These are phyloP conservation scores for Fusarium irregulare DNA, from an alignment of 2,329 filamentous ascomycete species.

Conservation along the genomic window DNA sequence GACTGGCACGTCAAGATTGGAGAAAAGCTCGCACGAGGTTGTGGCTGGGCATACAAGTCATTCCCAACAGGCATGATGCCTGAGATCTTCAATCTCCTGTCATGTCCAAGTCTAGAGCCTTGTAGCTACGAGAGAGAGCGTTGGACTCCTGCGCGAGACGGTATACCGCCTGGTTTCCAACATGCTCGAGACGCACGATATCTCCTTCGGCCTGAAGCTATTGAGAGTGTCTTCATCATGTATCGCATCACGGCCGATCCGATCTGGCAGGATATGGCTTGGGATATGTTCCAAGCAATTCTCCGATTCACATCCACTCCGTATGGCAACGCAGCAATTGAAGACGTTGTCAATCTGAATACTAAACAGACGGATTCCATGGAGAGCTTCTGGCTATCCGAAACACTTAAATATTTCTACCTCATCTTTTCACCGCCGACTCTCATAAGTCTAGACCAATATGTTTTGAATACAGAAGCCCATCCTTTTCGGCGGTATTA, in stretches of 20 bases:
- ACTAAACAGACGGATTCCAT: conserved; percentile 66
- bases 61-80: conserved; percentile 70
- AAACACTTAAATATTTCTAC: conserved; percentile 82
- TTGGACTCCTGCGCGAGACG: conserved; percentile 43
- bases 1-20: conserved; percentile 60
- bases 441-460: conserved; percentile 75
- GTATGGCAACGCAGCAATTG: conserved; percentile 61
- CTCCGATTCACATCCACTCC: conserved; percentile 58
- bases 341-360: conserved; percentile 53
- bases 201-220: conserved; percentile 62
- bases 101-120: conserved; percentile 54
- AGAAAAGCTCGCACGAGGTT: conserved; percentile 63
- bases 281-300: conserved; percentile 64
- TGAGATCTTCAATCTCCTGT: conserved; percentile 61
- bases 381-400: conserved; percentile 79
- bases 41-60: conserved; percentile 67
- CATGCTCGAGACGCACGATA: conserved; percentile 64
- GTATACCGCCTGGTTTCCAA: conserved; percentile 69
- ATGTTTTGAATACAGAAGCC: conserved; percentile 68
- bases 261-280: conserved; percentile 62
- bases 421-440: conserved; percentile 74
- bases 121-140: conserved; percentile 50
- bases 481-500: conserved; percentile 54
- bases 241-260: conserved; percentile 62
- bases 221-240: conserved; percentile 61